Conservation (phyloP, 805 yeast species). For the Saccharomyces eubayanus region DNA sequence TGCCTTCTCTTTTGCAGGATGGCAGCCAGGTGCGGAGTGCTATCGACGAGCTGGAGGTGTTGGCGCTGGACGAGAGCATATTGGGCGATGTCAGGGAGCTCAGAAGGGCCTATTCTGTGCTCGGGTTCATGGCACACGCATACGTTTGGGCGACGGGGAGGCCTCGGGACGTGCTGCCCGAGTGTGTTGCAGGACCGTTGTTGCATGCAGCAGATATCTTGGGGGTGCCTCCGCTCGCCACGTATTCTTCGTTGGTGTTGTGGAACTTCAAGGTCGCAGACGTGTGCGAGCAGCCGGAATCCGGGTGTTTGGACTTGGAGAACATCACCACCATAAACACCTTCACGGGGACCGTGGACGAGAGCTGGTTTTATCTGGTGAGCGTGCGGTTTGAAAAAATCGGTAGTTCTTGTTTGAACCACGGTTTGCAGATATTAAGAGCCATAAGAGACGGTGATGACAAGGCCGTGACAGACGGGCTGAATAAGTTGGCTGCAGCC, state of each 20-base stretch:
- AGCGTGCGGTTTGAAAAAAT: slow-evolving; percentile 77
- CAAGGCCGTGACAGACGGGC: slow-evolving; percentile 33
- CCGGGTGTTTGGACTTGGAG: slow-evolving; percentile 45
- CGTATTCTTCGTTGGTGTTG: slow-evolving; percentile 78
- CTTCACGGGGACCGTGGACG: slow-evolving; percentile 85
- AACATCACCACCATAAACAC: slow-evolving; percentile 73
- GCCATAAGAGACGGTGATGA: slow-evolving; percentile 43
- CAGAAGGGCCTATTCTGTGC: slow-evolving; percentile 72
- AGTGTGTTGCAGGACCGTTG: slow-evolving; percentile 63
- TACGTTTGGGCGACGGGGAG: slow-evolving; percentile 76
- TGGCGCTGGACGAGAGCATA: slow-evolving; percentile 41
- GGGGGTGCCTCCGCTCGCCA: slow-evolving; percentile 77
- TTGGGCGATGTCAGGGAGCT: slow-evolving; percentile 38
- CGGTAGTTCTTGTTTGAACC: slow-evolving; percentile 63
- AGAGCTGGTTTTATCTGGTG: slow-evolving; percentile 87
- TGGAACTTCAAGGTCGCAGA: slow-evolving; percentile 76
- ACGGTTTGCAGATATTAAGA: slow-evolving; percentile 60
- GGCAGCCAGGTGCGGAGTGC: slow-evolving; percentile 50
- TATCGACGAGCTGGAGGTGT: slow-evolving; percentile 58
- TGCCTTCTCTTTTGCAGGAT: slow-evolving; percentile 61
- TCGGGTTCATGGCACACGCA: slow-evolving; percentile 78
- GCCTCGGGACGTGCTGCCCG: slow-evolving; percentile 59
- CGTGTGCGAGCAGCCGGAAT: slow-evolving; percentile 23
- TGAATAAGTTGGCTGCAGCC: slow-evolving; percentile 63
- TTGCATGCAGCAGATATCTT: slow-evolving; percentile 47